Conservation (phyloP, 2,329 filamentous ascomycete genomes). For the Fusarium coffeatum region DNA sequence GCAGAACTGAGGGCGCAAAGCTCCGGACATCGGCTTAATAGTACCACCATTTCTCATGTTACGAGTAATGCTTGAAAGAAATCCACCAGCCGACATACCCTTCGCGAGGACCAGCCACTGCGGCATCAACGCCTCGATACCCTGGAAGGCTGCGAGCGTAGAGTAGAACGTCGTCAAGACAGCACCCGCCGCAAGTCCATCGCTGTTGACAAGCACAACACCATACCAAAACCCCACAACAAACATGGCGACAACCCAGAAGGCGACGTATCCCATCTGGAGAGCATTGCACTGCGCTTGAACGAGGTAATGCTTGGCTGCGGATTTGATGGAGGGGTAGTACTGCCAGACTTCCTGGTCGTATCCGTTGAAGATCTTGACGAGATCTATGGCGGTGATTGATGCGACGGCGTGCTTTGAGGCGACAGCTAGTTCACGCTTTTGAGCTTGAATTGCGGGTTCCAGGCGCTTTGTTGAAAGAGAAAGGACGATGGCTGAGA, state of each 20-base stretch:
- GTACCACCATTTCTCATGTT: conserved; percentile 31
- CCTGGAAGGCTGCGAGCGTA: conserved; percentile 79
- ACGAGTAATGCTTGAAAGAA: conserved; percentile 63
- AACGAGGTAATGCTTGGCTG: conserved; percentile 71
- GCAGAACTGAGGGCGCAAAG: conserved; percentile 58
- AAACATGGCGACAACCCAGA: conserved; percentile 83
- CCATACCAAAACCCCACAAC: conserved; percentile 93
- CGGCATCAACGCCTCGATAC: conserved; percentile 78
- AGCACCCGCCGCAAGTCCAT: conserved; percentile 70
- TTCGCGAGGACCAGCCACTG: conserved; percentile 83
- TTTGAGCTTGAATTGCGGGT: conserved; percentile 75
- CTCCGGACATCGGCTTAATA: conserved; percentile 6
- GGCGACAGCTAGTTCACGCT: conserved; percentile 73
- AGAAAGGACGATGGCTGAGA: conserved; percentile 71
- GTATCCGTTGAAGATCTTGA: conserved; percentile 87
- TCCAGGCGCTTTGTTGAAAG: conserved; percentile 71
- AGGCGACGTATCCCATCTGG: conserved; percentile 78
- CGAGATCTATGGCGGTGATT: conserved; percentile 80
- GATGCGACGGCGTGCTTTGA: conserved; percentile 78
- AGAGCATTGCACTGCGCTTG: conserved; percentile 76
- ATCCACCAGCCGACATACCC: conserved; percentile 78
- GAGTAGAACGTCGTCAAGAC: conserved; percentile 89
- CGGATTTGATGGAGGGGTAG: conserved; percentile 63
- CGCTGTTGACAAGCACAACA: conserved; percentile 70
- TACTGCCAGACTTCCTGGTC: conserved; percentile 77